phyloP scores from a whole-genome alignment of 176 grass and related monocot genomes.

The Secale cereale region DNA sequence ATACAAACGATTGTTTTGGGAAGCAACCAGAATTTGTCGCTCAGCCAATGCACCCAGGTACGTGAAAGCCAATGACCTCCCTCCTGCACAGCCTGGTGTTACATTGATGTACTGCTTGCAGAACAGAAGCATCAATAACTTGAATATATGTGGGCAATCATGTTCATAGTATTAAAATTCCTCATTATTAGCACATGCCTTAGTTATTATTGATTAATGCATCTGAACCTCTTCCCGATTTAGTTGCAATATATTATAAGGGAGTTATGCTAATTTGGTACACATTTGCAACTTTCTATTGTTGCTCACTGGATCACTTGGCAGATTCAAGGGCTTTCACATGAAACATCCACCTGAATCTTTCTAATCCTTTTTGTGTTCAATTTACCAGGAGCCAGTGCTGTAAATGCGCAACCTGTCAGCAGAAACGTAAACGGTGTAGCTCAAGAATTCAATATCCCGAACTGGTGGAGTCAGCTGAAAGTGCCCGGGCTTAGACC shows the following conservation, averaged over 20 bases:
- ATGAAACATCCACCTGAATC: not conserved
- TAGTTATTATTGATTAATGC: not conserved
- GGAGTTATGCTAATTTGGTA: not conserved
- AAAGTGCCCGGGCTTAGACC: slow-evolving; percentile 71
- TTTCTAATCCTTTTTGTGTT: slow-evolving; percentile 22
- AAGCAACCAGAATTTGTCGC: slow-evolving; percentile 45
- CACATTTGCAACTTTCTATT: not conserved
- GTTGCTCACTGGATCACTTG: not conserved
- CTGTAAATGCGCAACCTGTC: slow-evolving; percentile 30
- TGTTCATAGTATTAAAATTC: not conserved
- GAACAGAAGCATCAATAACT: not conserved
- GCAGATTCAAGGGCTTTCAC: not conserved
- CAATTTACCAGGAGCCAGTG: slow-evolving; percentile 39
- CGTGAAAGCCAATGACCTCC: not conserved
- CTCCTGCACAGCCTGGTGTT: not conserved
- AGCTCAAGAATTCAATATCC: slow-evolving; percentile 50
- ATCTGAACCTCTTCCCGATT: not conserved
- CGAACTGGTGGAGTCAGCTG: slow-evolving; percentile 72
- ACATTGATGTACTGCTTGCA: not conserved
- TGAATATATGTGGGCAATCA: not conserved
- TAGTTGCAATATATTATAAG: not conserved
- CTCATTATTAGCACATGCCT: not conserved
- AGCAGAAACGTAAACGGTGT: slow-evolving; percentile 36
- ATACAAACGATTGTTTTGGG: slow-evolving; percentile 55
- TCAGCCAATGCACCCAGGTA: slow-evolving; percentile 67